These are phyloP conservation scores for Coniochaeta sp. DNA, from an alignment of 2,329 filamentous ascomycete species.

Conservation along the genomic window DNA sequence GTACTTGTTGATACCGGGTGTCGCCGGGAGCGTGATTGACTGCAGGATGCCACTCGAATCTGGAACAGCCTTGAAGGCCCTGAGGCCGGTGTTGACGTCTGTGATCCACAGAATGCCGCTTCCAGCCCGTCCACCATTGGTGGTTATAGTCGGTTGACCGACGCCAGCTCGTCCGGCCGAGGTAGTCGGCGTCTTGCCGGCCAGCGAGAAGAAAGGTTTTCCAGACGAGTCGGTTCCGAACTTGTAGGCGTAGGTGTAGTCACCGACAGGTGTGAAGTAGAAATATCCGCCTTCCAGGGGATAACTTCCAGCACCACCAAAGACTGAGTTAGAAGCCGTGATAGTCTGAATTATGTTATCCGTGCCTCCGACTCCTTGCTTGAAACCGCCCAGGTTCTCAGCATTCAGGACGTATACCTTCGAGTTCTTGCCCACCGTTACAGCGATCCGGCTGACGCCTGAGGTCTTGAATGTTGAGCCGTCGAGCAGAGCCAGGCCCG, in stretches of 20 bases:
- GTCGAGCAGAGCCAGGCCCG: slow-evolving; percentile 33
- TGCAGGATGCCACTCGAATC: slow-evolving; percentile 23
- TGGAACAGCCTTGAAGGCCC: slow-evolving; percentile 30
- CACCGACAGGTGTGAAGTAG: slow-evolving; percentile 31
- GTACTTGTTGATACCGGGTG: slow-evolving; percentile 29
- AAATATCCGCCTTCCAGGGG: slow-evolving; percentile 40
- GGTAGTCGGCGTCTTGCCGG: slow-evolving; percentile 16
- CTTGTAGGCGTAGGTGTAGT: slow-evolving; percentile 22
- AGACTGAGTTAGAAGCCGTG: slow-evolving; percentile 35
- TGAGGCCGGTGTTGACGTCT: slow-evolving; percentile 27
- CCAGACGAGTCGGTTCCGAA: slow-evolving; percentile 20
- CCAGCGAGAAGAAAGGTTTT: slow-evolving; percentile 24
- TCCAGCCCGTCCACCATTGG: slow-evolving; percentile 24
- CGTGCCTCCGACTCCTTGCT: slow-evolving; percentile 18
- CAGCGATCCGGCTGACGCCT: slow-evolving; percentile 35
- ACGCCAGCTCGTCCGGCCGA: slow-evolving; percentile 21
- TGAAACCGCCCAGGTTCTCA: slow-evolving; percentile 22
- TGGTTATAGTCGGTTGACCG: slow-evolving; percentile 27
- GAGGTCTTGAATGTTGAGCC: slow-evolving; percentile 34
- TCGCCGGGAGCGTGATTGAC: slow-evolving; percentile 25
- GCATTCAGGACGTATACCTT: slow-evolving; percentile 32
- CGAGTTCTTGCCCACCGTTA: slow-evolving; percentile 42
- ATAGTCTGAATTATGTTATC: slow-evolving; percentile 38
- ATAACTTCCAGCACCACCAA: slow-evolving; percentile 38
- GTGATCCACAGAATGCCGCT: slow-evolving; percentile 32